Conservation (phyloP, 2,329 filamentous ascomycete species). For the Helminthosporium solani region DNA sequence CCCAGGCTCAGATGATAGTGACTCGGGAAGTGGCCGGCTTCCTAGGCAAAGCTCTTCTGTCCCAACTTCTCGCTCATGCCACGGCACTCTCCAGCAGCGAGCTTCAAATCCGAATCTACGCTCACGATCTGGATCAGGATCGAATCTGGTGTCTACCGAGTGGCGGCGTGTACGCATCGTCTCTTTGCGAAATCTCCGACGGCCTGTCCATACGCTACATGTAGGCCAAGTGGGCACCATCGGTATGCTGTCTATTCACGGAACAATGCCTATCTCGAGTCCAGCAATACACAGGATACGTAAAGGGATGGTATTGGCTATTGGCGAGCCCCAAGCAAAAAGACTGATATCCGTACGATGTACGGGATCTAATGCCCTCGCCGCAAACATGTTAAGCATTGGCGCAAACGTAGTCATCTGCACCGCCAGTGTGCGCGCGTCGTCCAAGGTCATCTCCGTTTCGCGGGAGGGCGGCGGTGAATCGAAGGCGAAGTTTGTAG, state of each 20-base stretch:
- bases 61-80: slow-evolving; percentile 50
- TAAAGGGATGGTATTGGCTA: slow-evolving; percentile 81
- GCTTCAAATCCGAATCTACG: slow-evolving; percentile 4
- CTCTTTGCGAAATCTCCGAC: slow-evolving; percentile 82
- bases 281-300: slow-evolving; percentile 48
- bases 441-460: slow-evolving; percentile 68
- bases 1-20: slow-evolving; percentile 36
- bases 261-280: slow-evolving; percentile 27
- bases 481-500: slow-evolving; percentile 20
- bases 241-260: slow-evolving; percentile 60
- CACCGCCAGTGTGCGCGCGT: slow-evolving; percentile 79
- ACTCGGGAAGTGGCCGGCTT: slow-evolving; percentile 35
- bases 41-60: slow-evolving; percentile 26
- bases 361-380: slow-evolving; percentile 50
- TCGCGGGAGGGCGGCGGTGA: slow-evolving; percentile 15
- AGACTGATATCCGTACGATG: slow-evolving; percentile 65
- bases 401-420: slow-evolving; percentile 79
- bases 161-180: slow-evolving; percentile 81
- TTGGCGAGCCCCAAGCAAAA: slow-evolving; percentile 57
- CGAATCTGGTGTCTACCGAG: slow-evolving; percentile 37
- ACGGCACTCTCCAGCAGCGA: slow-evolving; percentile 45
- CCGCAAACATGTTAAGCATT: slow-evolving; percentile 62
- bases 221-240: slow-evolving; percentile 88
- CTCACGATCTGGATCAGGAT: neutral
- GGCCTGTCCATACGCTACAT: slow-evolving; percentile 75